Evolutionary conservation across 2,329 filamentous ascomycete genomes (phyloP), one percentile per base, ranked within the genome.

Genomic region (Orbilia blumenaviensis): DNA sequence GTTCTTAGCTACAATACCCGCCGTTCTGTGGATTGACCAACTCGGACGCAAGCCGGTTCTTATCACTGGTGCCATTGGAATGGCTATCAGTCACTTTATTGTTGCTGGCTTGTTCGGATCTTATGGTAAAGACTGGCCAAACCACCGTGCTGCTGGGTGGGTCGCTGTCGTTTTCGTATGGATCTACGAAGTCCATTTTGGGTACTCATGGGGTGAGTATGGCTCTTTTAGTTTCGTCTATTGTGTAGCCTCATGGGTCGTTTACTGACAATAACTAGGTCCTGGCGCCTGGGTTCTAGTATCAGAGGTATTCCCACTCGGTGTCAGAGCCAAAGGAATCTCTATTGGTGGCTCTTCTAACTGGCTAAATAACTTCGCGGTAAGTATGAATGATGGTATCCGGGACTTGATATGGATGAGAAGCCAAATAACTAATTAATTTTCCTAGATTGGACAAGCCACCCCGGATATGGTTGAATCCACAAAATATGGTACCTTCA

Each of bases 111-210:
- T 89, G 16, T 86, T 89, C 2, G 87, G 86, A 1, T 82, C 84
- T 10, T 89, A 84, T 80, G 84, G 83, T 9, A 79, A 84, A 21
- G 82, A 86, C 73, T 89, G 87, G 87, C 80, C 84, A 0, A 80
- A 82, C 1, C 86, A 89, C 79, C 81, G 83, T 2, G 81, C 83
- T 0, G 84, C 86, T 73, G 88, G 88, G 6, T 88, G 87, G 87
- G 82, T 83, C 12, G 85, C 84, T n/a, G 86, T 89, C 0, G 86
- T 86, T 0, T 87, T 89, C 78, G 83, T 89, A n/a, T 84, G 90
- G 54, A 84, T 90, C 46, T 90, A 90, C 80, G 87, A 91, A 81
- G 82, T 90, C 21, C 84, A 85, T 1, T 91, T 91, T 78, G 88
- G 88, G 1, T 86, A 85, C 0, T 86, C 85, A 0, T 90, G 87